phyloP scores from a whole-genome alignment of 2,329 filamentous ascomycete species.

The Stagonosporopsis cucurbitacearum region DNA sequence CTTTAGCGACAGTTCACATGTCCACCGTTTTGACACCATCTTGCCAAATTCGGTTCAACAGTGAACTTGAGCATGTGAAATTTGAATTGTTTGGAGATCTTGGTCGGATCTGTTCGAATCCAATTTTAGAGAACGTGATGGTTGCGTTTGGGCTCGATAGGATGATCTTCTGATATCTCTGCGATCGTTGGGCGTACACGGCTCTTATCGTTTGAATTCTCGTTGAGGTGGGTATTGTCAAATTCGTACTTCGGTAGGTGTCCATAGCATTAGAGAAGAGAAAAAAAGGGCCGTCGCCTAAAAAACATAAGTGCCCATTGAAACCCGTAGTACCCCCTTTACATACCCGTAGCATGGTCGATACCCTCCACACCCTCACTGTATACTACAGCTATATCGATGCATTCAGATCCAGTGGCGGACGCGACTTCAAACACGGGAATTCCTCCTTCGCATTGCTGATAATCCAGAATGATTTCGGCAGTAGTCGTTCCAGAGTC shows the following conservation, averaged over 20 bases:
- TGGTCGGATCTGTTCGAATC: constrained; percentile 10
- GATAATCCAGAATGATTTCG: constrained; percentile 15
- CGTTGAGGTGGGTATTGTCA: background rate
- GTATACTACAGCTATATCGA: constrained; percentile 7
- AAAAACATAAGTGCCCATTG: background rate
- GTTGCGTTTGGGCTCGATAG: constrained; percentile 1
- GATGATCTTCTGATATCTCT: constrained; percentile 14
- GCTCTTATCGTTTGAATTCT: constrained; percentile 1
- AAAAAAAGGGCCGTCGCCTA: constrained; percentile 20
- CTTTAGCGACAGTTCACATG: constrained; percentile 10
- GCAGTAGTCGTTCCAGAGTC: background rate
- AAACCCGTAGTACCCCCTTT: background rate
- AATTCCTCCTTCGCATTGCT: constrained; percentile 14
- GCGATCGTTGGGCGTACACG: constrained; percentile 13
- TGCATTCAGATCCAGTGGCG: background rate
- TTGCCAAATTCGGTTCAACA: constrained; percentile 15
- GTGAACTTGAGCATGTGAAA: constrained; percentile 10
- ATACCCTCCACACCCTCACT: constrained; percentile 19
- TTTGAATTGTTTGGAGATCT: background rate
- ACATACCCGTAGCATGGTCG: constrained; percentile 11
- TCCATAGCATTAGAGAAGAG: constrained; percentile 22
- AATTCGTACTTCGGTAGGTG: constrained; percentile 11
- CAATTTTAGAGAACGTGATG: constrained; percentile 10
- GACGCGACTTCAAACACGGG: constrained; percentile 10
- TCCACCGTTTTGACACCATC: constrained; percentile 17